Base-by-base conservation (phyloP, 441 rosid species). In the Aquilaria agallochum region DNA sequence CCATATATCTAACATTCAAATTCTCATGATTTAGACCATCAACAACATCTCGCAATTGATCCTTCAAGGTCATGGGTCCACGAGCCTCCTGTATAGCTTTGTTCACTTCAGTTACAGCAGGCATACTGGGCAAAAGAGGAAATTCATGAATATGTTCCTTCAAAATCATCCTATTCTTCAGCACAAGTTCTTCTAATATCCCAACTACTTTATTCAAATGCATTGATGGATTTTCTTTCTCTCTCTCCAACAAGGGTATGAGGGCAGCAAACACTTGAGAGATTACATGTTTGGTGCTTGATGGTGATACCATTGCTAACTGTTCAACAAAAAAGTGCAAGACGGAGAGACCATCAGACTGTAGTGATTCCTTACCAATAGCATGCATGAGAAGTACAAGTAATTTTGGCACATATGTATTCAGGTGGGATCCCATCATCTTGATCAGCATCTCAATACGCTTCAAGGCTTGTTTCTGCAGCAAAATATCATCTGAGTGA, bases 331-430 rank as follows among this genome's bases (percentile, higher is more conserved):
- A 90, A 77, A 82, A 89, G 59, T 87, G 97, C 78, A 96, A 80
- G 64, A 93, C 89, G 45, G 81, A 87, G 67, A 96, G 96, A 71
- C 99, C 99, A 73, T 92, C 92, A 59, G 85, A 74, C 69, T 90
- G 98, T 65, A 96, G 90, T 68, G 88, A 77, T 72, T 90, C 99
- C 77, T 85, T 96, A 58, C 68, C 81, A 71, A 92, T 82, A 50
- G 96, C 94, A 87, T 93, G 96, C 97, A 90, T 88, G 65, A 96
- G 96, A 77, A 95, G 96, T 75, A 96, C 98, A 94, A 93, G 83
- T 68, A 96, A 73, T 78, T 96, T 96, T 46, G 98, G 99, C 71
- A 93, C 92, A 74, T 92, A 89, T 61, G 98, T 92, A 71, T 75
- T 86, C 63, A 92, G 85, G 65, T 87, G 90, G 59, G 84, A 85